phyloP scores from a whole-genome alignment of 108 stramenopile species.

The Cyclotella sp. region DNA sequence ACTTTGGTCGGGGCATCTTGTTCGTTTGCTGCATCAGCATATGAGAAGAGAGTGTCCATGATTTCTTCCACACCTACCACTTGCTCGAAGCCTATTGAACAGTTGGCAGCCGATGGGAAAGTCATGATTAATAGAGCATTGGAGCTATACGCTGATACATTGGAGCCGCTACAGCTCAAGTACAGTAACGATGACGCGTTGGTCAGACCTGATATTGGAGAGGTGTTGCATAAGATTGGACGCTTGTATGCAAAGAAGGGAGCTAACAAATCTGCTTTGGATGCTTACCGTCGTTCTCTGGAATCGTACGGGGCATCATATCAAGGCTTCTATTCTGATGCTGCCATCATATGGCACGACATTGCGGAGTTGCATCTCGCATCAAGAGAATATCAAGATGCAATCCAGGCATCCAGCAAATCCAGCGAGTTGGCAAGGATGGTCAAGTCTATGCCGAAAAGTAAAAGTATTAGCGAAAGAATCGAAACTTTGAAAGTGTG shows the following conservation, averaged over 20 bases:
- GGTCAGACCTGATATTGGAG: conserved; percentile 36
- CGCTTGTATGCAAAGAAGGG: conserved; percentile 41
- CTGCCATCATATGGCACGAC: conserved; percentile 39
- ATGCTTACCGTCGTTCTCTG: conserved; percentile 42
- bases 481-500: conserved; percentile 21
- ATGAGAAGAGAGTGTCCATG: conserved; percentile 31
- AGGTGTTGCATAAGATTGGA: conserved; percentile 42
- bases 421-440: conserved; percentile 23
- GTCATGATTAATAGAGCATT: conserved; percentile 40
- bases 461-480: conserved; percentile 4
- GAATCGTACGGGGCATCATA: conserved; percentile 25
- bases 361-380: conserved; percentile 34
- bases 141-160: conserved; percentile 43
- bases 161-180: conserved; percentile 43
- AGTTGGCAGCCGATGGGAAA: conserved; percentile 33
- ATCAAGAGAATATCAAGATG: conserved; percentile 26
- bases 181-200: conserved; percentile 16
- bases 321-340: conserved; percentile 28
- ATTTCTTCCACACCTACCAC: conserved; percentile 4
- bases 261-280: conserved; percentile 27
- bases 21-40: conserved; percentile 40
- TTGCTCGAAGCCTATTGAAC: background rate
- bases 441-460: conserved; percentile 1
- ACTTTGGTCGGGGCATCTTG: conserved; percentile 39
- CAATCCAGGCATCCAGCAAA: conserved; percentile 34